Evolutionary conservation across 208 protist species (phyloP).

Genomic region (Acanthamoeba lenticulata): DNA sequence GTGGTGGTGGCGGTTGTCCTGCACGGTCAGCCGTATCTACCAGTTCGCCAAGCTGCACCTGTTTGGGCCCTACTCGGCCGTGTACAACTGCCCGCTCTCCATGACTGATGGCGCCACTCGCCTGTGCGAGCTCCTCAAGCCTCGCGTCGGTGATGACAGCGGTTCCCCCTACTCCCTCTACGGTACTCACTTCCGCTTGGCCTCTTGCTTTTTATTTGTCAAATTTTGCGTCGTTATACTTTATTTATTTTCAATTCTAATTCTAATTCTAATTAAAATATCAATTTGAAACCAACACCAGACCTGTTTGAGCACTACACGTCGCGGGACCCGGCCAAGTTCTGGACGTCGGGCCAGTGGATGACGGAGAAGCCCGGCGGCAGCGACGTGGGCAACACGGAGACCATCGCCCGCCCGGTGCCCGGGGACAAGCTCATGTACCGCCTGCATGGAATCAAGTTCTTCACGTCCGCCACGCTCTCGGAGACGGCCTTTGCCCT

Average conservation of each 20-base stretch:
- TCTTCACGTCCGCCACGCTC: slow-evolving; percentile 66
- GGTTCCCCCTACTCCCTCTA: background rate
- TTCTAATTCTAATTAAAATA: no score
- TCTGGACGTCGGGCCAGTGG: slow-evolving; percentile 79
- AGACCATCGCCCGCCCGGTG: slow-evolving; percentile 35
- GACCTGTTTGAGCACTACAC: slow-evolving; percentile 67
- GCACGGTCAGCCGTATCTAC: slow-evolving; percentile 53
- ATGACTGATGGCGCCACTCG: slow-evolving; percentile 77
- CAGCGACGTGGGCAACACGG: slow-evolving; percentile 71
- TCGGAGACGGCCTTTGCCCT: slow-evolving; percentile 69
- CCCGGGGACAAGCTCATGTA: slow-evolving; percentile 49
- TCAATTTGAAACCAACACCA: no score
- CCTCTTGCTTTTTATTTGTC: background rate
- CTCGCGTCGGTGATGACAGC: slow-evolving; percentile 18
- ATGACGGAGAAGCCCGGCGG: slow-evolving; percentile 76
- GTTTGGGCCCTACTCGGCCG: slow-evolving; percentile 62
- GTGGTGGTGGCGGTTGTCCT: background rate
- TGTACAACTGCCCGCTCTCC: slow-evolving; percentile 75
- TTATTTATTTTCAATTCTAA: no score
- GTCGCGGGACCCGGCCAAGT: slow-evolving; percentile 66
- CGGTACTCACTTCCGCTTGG: background rate
- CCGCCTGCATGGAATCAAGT: slow-evolving; percentile 59
- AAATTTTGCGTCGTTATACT: no score
- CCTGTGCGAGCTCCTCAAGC: slow-evolving; percentile 60
- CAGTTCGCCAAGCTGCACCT: slow-evolving; percentile 77